phyloP scores from a whole-genome alignment of 208 protist genomes.

The Trypanosoma platydactyli region DNA sequence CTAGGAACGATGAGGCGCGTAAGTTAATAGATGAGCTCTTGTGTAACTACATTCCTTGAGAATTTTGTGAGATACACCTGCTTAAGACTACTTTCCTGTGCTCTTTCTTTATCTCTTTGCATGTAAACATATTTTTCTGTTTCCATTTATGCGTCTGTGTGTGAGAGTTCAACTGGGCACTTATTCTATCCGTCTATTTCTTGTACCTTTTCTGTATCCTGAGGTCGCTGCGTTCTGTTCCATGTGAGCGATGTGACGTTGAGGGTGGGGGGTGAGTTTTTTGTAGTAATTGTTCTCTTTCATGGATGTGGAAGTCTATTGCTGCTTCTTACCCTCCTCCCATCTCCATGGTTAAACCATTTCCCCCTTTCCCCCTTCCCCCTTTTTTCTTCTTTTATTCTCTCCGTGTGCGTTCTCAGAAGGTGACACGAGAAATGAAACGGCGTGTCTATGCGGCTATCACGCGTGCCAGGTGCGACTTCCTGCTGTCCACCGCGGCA shows the following conservation, averaged over 20 bases:
- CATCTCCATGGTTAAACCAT: too few relatives aligned
- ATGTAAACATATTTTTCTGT: too few relatives aligned
- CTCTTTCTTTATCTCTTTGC: constrained; percentile 9
- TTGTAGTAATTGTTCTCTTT: too few relatives aligned
- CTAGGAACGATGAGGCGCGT: constrained; percentile 32
- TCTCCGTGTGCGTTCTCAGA: constrained; percentile 1
- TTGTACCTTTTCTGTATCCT: too few relatives aligned
- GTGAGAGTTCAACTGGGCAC: too few relatives aligned
- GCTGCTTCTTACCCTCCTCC: too few relatives aligned
- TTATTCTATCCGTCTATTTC: too few relatives aligned
- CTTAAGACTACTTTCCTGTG: too few relatives aligned
- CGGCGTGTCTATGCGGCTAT: not conserved
- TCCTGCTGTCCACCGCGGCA: not conserved
- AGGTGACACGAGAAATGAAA: constrained; percentile 1
- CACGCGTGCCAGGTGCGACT: constrained; percentile 21
- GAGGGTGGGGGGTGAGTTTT: not conserved
- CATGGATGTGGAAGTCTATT: too few relatives aligned
- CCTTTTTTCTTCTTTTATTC: constrained; percentile 22
- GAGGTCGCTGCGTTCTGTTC: too few relatives aligned
- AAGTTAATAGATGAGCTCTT: constrained; percentile 22
- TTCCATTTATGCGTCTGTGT: constrained; percentile 7
- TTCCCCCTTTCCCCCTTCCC: too few relatives aligned
- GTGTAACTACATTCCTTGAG: constrained; percentile 10
- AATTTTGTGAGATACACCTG: not conserved
- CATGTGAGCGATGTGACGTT: too few relatives aligned